phyloP scores from a whole-genome alignment of 2,329 filamentous ascomycete species.

The Calonectria pteridis region DNA sequence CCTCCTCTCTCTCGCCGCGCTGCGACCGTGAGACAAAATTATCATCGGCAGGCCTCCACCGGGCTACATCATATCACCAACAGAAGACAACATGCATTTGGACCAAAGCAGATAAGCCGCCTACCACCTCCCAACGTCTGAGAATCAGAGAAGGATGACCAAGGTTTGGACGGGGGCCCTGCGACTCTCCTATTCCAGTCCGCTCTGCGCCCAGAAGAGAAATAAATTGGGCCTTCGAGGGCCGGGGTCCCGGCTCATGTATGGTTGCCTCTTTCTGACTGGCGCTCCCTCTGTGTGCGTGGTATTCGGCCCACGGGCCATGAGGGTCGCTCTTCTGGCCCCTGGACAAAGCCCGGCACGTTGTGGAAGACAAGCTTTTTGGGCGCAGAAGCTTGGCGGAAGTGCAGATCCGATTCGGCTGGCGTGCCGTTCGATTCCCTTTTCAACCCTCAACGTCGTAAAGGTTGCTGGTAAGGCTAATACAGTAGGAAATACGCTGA shows the following conservation, averaged over 20 bases:
- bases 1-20: not conserved
- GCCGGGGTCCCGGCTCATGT: slow-evolving; percentile 16
- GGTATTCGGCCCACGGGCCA: slow-evolving; percentile 11
- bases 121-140: not conserved
- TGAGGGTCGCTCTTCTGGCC: not conserved
- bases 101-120: not conserved
- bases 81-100: not conserved
- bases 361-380: slow-evolving; percentile 37
- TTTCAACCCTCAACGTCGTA: slow-evolving; percentile 2
- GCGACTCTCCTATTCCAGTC: not conserved
- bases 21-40: slow-evolving; percentile 6
- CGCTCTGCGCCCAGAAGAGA: slow-evolving; percentile 2
- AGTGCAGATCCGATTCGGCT: slow-evolving; percentile 36
- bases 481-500: not conserved
- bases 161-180: not conserved
- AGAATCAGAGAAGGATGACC: not conserved
- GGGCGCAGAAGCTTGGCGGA: slow-evolving; percentile 36
- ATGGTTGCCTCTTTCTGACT: not conserved
- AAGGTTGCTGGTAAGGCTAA: not conserved
- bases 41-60: slow-evolving; percentile 15
- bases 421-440: slow-evolving; percentile 15
- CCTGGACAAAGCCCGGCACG: slow-evolving; percentile 10
- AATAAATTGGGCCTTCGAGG: slow-evolving; percentile 14
- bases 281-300: not conserved
- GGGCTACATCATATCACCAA: not conserved